Base-by-base conservation (phyloP, 805 yeast genomes). In the Lipomyces anomalus region DNA sequence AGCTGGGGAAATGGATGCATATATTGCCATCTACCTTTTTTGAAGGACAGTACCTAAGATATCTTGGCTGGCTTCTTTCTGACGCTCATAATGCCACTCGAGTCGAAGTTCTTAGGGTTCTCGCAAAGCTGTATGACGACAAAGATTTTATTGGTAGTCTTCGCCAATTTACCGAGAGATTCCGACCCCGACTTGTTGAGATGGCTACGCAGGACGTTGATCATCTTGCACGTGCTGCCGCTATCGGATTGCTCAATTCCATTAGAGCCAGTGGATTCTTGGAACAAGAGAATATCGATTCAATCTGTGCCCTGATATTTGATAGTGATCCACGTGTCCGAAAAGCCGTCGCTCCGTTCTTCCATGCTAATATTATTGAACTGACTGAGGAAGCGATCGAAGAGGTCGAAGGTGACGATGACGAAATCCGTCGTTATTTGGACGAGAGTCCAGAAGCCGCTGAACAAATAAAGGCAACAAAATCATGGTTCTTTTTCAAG, bases 11-110 rank as follows among this genome's bases (percentile, higher is more conserved):
- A 16, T 84, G 95, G 85, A 83, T 85, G 66, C 70, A 73, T n/a
- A 59, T 66, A 4, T 75, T 74, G 50, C 94, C 95, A 0, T 88
- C 82, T 46, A 66, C 71, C 43, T 87, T 84, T 57, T 74, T 83
- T 52, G 83, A 78, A 49, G 79, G 82, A 9, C 68, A 80, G 1
- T 85, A 79, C 57, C 69, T 87, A 52, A 74, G 88, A 51, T 85
- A 84, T 62, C 73, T 84, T 58, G 95, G 95, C 3, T 84, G 94
- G 94, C 68, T 85, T 28, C 66, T 89, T 35, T 79, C 89, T n/a
- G 96, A 88, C 59, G 68, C 77, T 2, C 72, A 75, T 13, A 63
- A 74, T 7, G 51, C 60, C 2, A 94, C 85, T 1, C 72, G 95
- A 54, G 60, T 70, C 6, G 87, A 84, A 55, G 88, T 79, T 1